Conservation (phyloP, 305 asterid genomes). For the Fraxinus angustifolia region DNA sequence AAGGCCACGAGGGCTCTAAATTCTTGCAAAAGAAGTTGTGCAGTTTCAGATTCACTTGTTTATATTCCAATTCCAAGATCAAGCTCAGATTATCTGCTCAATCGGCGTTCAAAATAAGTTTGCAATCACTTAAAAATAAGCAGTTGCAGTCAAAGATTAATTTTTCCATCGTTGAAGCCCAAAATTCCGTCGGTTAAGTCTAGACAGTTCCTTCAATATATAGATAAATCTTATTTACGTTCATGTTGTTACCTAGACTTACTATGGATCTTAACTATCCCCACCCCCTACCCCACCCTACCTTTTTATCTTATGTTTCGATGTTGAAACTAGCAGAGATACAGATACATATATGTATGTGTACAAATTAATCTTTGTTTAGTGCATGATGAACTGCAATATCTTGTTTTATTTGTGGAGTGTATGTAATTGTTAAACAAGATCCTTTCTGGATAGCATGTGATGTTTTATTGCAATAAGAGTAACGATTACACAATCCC, state of each 20-base stretch:
- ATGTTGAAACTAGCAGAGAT: background rate
- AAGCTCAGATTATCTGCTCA: background rate
- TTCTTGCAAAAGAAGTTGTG: background rate
- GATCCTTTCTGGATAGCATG: conserved; percentile 27
- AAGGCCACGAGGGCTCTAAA: background rate
- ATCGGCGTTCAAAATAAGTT: background rate
- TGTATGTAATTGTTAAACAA: background rate
- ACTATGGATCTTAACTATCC: background rate
- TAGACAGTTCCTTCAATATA: background rate
- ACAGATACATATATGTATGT: background rate
- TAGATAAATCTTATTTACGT: background rate
- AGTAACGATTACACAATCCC: conserved; percentile 25
- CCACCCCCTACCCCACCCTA: background rate
- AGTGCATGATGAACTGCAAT: background rate
- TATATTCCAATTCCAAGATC: background rate
- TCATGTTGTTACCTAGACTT: background rate
- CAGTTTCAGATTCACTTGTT: background rate
- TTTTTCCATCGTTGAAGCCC: background rate
- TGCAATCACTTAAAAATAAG: background rate
- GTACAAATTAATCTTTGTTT: background rate
- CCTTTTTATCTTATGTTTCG: background rate
- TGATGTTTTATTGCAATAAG: conserved; percentile 23
- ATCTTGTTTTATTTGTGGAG: background rate
- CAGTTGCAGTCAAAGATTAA: background rate
- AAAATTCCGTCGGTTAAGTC: background rate